Conservation (phyloP, 257 asterid genomes). For the Nicotiana obtusifolia region DNA sequence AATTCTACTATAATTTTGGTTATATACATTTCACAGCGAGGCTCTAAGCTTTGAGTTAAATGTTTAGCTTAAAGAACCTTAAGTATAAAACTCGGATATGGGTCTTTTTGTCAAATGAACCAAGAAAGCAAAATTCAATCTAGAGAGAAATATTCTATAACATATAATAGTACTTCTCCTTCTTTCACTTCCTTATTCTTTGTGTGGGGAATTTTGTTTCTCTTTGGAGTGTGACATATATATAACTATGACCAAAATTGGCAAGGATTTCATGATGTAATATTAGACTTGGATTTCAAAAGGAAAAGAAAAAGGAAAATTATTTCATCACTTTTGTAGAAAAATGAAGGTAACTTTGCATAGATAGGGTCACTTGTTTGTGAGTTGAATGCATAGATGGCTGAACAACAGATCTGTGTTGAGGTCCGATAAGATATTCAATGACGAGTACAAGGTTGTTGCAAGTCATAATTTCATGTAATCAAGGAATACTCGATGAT, state of each 20-base stretch:
- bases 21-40: no score
- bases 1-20: no score
- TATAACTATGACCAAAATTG: not conserved
- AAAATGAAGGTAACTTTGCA: not conserved
- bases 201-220: not conserved
- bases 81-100: not conserved
- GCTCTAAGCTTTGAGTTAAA: no score
- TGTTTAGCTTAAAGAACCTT: no score
- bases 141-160: not conserved
- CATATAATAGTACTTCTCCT: not conserved
- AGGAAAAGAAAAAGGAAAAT: not conserved
- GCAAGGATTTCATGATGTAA: not conserved
- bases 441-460: not conserved
- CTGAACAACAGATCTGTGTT: not conserved
- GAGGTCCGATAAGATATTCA: not conserved
- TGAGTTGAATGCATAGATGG: not conserved
- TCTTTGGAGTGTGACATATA: not conserved
- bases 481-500: not conserved
- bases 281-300: not conserved
- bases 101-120: not conserved
- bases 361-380: not conserved
- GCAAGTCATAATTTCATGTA: not conserved
- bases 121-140: not conserved
- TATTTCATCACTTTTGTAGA: not conserved
- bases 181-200: not conserved